A percentile compares a stretch with the other conserved stretches of the same genome.
phyloP scores from a whole-genome alignment of 345 rosid species.

The Hypericum androsaemum region DNA sequence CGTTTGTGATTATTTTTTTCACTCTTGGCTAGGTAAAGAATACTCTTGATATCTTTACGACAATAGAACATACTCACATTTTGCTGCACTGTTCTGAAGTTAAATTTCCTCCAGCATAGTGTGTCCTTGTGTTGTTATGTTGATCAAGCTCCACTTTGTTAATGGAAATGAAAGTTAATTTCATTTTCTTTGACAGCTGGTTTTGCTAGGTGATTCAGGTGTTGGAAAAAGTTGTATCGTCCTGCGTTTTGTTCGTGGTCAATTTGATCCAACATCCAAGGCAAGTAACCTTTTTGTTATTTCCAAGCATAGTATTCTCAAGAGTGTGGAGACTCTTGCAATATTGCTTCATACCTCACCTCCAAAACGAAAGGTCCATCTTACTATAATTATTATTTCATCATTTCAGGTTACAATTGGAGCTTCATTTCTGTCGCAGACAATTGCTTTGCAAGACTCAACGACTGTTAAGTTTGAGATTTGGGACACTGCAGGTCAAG shows the following conservation, averaged over 20 bases:
- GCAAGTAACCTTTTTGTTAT: slow-evolving; percentile 20
- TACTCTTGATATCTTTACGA: no score
- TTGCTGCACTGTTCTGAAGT: no score
- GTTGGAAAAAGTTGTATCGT: slow-evolving; percentile 98
- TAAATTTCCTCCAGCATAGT: no score
- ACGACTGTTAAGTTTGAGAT: slow-evolving; percentile 96
- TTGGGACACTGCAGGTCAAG: slow-evolving; percentile 99
- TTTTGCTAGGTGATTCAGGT: slow-evolving; percentile 92
- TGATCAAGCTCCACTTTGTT: background rate
- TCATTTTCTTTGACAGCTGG: slow-evolving; percentile 45
- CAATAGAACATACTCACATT: no score
- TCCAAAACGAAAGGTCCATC: no score
- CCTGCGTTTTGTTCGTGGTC: slow-evolving; percentile 97
- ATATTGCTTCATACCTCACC: no score
- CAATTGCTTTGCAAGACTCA: slow-evolving; percentile 92
- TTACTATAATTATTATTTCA: background rate
- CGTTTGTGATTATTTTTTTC: no score
- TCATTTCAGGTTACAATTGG: slow-evolving; percentile 85
- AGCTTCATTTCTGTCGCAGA: slow-evolving; percentile 95
- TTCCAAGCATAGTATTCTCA: no score
- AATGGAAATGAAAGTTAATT: slow-evolving; percentile 14
- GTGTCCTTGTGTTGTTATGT: no score
- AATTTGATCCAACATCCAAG: slow-evolving; percentile 95
- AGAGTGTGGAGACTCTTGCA: no score
- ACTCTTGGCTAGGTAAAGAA: no score